Base-by-base conservation (phyloP, 352 stramenopile genomes). In the Plasmopara muralis region DNA sequence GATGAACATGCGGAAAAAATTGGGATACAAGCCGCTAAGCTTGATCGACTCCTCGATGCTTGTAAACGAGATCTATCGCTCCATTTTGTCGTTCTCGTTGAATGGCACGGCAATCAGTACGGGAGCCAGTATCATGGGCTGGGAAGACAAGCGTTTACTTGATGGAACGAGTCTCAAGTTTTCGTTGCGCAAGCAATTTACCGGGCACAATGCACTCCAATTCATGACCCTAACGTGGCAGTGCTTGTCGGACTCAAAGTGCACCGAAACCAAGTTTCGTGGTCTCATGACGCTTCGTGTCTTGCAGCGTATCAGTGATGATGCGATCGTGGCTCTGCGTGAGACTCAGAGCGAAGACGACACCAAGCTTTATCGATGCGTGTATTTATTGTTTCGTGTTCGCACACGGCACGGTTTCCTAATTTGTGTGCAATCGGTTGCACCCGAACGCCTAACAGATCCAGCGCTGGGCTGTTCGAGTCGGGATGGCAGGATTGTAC, bases 361-460 rank as follows among this genome's bases (percentile, higher is more conserved):
- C 35, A 42, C 56, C 30, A 82, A 68, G 39, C 46, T 85, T 14
- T 89, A 76, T 46, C 78, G 78, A 43, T 82, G 64, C 15, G 76
- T 85, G 51, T 83, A 87, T 62, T 54, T 89, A 50, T 62, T 89
- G 48, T 85, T 87, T 54, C 78, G 78, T 33, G 72, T 89, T 44
- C 78, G 74, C 13, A 87, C 75, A 16, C 66, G 68, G 20, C 73
- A 70, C 7, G 78, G 78, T 5, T 87, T 85, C 29, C 45, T 89
- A 37, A 76, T 89, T 38, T 85, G 78, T 48, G 59, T 74, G 41
- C 70, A 74, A 39, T 87, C 78, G 13, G 60, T 89, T 33, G 50
- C 74, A 43, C 66, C 66, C 8, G 66, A 77, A 29, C 51, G 47
- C 8, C 43, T 74, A 18, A 64, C 55, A 0, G 58, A 74, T 29